These are phyloP conservation scores for Catunica adiposa DNA, from an alignment of 2,329 filamentous ascomycete genomes.

Conservation along the genomic window DNA sequence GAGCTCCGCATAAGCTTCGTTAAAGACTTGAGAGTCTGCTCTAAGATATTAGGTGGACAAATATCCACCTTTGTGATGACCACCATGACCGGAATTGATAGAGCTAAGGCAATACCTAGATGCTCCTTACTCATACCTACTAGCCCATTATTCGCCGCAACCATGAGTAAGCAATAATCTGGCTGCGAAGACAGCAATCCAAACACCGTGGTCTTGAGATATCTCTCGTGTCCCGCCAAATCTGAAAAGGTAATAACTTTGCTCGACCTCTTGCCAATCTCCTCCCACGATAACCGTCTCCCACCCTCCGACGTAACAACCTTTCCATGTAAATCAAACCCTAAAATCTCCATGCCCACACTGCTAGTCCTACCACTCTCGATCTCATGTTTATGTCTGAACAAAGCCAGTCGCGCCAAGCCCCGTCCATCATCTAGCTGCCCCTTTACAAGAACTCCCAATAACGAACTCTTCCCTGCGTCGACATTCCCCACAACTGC, in stretches of 20 bases:
- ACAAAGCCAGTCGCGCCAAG: constrained; percentile 85
- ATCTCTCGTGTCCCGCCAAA: constrained; percentile 86
- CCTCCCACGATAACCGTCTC: constrained; percentile 85
- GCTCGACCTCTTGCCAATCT: constrained; percentile 84
- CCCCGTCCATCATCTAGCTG: constrained; percentile 88
- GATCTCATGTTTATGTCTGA: constrained; percentile 94
- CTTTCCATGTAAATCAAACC: constrained; percentile 75
- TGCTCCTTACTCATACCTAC: constrained; percentile 99
- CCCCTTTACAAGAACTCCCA: constrained; percentile 90
- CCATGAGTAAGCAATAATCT: constrained; percentile 96
- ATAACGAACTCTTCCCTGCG: constrained; percentile 89
- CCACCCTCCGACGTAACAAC: constrained; percentile 70
- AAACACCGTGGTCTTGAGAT: constrained; percentile 90
- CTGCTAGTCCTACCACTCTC: constrained; percentile 91
- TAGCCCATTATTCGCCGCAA: constrained; percentile 91
- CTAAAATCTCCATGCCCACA: constrained; percentile 98
- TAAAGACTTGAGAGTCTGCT: constrained; percentile 83
- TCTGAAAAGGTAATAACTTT: constrained; percentile 97
- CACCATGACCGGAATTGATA: constrained; percentile 97
- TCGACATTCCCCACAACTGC: constrained; percentile 97
- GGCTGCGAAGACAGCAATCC: constrained; percentile 86
- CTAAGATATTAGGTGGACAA: constrained; percentile 84
- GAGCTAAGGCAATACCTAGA: constrained; percentile 76
- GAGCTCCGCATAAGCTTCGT: constrained; percentile 87
- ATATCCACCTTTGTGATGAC: constrained; percentile 98